A percentile compares a stretch with the other conserved stretches of the same genome.
phyloP scores from a whole-genome alignment of 2,329 filamentous ascomycete genomes.

The Fusarium coicis region DNA sequence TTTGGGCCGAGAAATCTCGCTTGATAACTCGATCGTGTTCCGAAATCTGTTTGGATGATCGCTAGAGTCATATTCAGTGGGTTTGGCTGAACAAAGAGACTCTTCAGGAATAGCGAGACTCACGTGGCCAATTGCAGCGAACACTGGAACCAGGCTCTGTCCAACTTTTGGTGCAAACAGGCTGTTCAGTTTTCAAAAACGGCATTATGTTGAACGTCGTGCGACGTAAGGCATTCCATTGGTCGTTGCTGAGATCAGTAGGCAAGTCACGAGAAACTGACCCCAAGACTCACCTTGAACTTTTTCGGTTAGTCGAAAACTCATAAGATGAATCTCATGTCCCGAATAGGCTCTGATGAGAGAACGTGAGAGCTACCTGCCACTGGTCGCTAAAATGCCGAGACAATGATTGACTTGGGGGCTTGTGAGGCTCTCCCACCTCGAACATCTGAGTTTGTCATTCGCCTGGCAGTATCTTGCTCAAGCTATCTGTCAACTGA shows the following conservation, averaged over 20 bases:
- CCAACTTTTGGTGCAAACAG: fast-evolving
- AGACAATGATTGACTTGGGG: neutral
- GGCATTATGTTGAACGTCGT: fast-evolving
- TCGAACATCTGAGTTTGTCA: neutral
- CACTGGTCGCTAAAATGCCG: fast-evolving
- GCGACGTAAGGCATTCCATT: neutral
- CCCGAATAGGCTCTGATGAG: fast-evolving
- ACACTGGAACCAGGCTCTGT: neutral
- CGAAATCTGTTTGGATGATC: neutral
- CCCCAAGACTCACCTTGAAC: fast-evolving
- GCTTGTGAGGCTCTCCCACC: neutral
- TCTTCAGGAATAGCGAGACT: too few species aligned
- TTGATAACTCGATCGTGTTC: neutral
- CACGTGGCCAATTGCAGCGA: fast-evolving
- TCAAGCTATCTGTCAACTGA: neutral
- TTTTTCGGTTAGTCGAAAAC: fast-evolving
- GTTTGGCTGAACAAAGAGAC: neutral
- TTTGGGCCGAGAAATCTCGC: neutral
- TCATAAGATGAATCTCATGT: neutral
- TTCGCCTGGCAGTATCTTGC: fast-evolving
- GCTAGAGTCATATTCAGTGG: neutral
- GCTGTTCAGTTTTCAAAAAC: neutral
- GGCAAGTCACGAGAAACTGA: fast-evolving
- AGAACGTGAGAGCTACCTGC: neutral
- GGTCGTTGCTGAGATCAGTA: fast-evolving